Evolutionary conservation across 129 eudicot species (phyloP).

Genomic region (Ambrosia artemisiifolia): DNA sequence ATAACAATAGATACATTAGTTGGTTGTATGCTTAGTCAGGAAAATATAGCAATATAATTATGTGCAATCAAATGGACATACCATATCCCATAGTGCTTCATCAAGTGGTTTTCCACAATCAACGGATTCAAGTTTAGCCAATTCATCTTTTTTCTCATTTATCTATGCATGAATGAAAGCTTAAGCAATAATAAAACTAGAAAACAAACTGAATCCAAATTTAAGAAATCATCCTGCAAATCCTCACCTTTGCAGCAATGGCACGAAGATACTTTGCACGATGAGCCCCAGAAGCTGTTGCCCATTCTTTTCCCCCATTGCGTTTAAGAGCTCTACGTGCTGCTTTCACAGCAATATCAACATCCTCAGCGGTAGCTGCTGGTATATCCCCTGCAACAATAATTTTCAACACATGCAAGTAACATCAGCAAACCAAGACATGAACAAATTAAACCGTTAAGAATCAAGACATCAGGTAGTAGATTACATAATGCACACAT

Average conservation of each 20-base stretch:
- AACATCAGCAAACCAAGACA: slow-evolving; percentile 14
- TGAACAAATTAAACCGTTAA: background rate
- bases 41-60: background rate
- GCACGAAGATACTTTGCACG: slow-evolving; percentile 97
- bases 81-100: slow-evolving; percentile 97
- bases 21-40: background rate
- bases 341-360: slow-evolving; percentile 84
- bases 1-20: slow-evolving; percentile 20
- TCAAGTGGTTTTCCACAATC: slow-evolving; percentile 93
- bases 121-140: slow-evolving; percentile 74
- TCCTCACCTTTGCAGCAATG: slow-evolving; percentile 84
- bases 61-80: slow-evolving; percentile 27
- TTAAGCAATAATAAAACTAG: slow-evolving; percentile 1
- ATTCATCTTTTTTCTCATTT: slow-evolving; percentile 58
- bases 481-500: background rate
- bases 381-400: slow-evolving; percentile 79
- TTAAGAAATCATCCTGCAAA: background rate
- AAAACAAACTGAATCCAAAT: background rate
- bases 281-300: slow-evolving; percentile 83
- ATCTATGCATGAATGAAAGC: slow-evolving; percentile 39
- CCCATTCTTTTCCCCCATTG: slow-evolving; percentile 86
- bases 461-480: background rate
- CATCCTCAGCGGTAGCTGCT: slow-evolving; percentile 89
- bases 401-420: background rate
- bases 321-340: slow-evolving; percentile 72